A percentile compares a stretch with the other conserved stretches of the same genome.
Conservation (phyloP, 495 filamentous ascomycete species). For the Tuber calosporum region DNA sequence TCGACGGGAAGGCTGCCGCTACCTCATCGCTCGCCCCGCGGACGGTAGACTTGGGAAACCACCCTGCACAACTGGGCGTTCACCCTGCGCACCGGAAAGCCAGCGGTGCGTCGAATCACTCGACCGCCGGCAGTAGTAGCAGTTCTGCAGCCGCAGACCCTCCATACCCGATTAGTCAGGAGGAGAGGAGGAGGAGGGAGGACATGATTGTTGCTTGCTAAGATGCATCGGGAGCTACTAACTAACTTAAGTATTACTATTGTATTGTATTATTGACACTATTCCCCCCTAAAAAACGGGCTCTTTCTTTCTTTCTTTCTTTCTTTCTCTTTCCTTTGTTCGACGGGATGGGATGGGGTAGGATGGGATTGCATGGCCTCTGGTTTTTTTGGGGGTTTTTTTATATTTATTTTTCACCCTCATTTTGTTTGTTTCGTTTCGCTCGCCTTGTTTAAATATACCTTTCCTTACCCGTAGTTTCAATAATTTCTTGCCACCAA, state of each 20-base stretch:
- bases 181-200: constrained; percentile 15
- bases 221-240: background rate
- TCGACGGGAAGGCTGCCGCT: constrained; percentile 26
- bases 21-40: constrained; percentile 4
- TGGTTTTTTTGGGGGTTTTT: background rate
- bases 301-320: constrained; percentile 8
- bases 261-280: background rate
- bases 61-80: constrained; percentile 22
- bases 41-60: constrained; percentile 6
- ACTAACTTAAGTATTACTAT: background rate
- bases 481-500: background rate
- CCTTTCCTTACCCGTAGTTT: constrained; percentile 6
- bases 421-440: background rate
- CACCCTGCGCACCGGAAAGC: constrained; percentile 31
- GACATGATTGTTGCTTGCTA: constrained; percentile 15
- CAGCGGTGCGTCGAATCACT: constrained; percentile 14
- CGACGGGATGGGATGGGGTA: constrained; percentile 3
- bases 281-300: background rate
- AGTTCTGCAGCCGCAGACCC: constrained; percentile 19
- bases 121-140: constrained; percentile 3
- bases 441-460: background rate
- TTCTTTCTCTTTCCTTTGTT: constrained; percentile 12
- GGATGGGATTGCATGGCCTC: constrained; percentile 1
- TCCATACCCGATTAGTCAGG: constrained; percentile 31
- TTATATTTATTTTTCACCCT: background rate